Percentiles rank a stretch among this genome's conserved stretches.
These are phyloP conservation scores for Astragalus membranaceus DNA, from an alignment of 306 rosid species.

Conservation along the genomic window DNA sequence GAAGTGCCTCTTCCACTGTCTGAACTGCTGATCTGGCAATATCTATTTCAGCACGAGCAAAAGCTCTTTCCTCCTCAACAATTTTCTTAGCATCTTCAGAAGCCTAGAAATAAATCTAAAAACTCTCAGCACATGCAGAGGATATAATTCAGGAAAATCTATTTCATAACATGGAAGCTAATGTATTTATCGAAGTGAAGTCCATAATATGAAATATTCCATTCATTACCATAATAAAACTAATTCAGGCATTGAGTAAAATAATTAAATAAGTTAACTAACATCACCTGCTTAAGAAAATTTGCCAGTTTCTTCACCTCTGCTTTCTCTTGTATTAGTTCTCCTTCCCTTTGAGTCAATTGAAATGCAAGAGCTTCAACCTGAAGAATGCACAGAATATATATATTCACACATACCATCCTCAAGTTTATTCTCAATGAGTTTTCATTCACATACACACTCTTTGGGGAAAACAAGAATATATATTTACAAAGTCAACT, in stretches of 20 bases:
- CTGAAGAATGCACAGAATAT: conserved; percentile 17
- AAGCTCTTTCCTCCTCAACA: conserved; percentile 91
- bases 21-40: conserved; percentile 89
- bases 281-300: conserved; percentile 91
- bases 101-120: conserved; percentile 54
- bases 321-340: conserved; percentile 76
- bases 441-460: background rate
- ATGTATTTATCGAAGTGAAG: background rate
- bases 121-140: conserved; percentile 19
- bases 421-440: background rate
- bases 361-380: conserved; percentile 86
- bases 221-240: background rate
- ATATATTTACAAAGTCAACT: background rate
- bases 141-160: background rate
- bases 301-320: conserved; percentile 92
- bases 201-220: background rate
- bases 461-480: background rate
- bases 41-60: conserved; percentile 92
- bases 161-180: background rate
- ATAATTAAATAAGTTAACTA: too few species aligned
- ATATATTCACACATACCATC: background rate
- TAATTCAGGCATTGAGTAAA: background rate
- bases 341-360: conserved; percentile 69
- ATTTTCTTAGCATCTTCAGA: conserved; percentile 94
- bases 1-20: conserved; percentile 86